A percentile compares a stretch with the other conserved stretches of the same genome.
Evolutionary conservation across 768 basidiomycete genomes (phyloP).

Genomic region (Phanerochaete carnosa): DNA sequence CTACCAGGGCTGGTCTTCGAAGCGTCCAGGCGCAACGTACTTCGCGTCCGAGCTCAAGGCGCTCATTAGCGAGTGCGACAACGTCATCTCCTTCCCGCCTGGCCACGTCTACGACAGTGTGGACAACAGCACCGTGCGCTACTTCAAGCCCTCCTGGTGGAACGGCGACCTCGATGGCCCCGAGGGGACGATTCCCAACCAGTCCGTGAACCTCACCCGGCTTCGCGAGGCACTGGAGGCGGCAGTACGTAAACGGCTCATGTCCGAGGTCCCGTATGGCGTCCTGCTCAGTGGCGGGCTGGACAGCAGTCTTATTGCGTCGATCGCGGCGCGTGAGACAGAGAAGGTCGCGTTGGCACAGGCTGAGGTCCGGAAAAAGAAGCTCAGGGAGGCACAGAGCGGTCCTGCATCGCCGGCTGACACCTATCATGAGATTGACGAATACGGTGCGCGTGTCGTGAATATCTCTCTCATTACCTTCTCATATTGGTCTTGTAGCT

Average conservation of each 20-base stretch:
- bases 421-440: conserved; percentile 35
- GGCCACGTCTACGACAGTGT: conserved; percentile 93
- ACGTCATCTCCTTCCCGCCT: conserved; percentile 93
- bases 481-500: conserved; percentile 34
- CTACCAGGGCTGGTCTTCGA: conserved; percentile 93
- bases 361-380: conserved; percentile 63
- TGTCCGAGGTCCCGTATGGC: conserved; percentile 98
- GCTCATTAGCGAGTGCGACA: conserved; percentile 87
- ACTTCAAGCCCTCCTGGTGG: conserved; percentile 91
- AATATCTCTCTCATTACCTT: neutral
- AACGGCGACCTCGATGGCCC: conserved; percentile 68
- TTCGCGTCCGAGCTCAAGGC: conserved; percentile 98
- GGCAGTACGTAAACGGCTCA: conserved; percentile 90
- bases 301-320: conserved; percentile 93
- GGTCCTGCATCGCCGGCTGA: conserved; percentile 47
- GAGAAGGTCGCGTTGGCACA: conserved; percentile 86
- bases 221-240: conserved; percentile 83
- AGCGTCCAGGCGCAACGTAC: conserved; percentile 76
- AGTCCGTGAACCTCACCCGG: conserved; percentile 57
- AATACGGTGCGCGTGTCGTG: conserved; percentile 45
- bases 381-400: conserved; percentile 48
- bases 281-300: conserved; percentile 94
- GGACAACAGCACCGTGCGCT: conserved; percentile 74
- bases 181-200: conserved; percentile 54
- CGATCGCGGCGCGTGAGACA: conserved; percentile 93